Percentiles rank a stretch among this genome's conserved stretches.
Evolutionary conservation across 108 stramenopile genomes (phyloP).

Genomic region (Nitzschia inconspicua): DNA sequence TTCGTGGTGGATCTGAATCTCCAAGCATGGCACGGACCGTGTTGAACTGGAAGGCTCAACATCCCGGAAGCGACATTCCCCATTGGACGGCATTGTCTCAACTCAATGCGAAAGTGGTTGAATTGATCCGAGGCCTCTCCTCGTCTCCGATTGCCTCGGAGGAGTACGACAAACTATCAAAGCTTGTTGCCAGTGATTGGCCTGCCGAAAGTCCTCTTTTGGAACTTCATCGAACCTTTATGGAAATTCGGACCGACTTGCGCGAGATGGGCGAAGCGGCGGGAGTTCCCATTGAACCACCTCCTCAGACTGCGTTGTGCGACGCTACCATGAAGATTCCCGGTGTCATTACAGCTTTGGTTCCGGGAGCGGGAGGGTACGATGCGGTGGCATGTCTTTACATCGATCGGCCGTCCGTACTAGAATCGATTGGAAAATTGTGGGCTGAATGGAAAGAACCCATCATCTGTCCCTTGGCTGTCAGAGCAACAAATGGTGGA

Average conservation of each 20-base stretch:
- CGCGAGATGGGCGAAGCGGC: slow-evolving; percentile 81
- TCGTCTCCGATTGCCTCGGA: not conserved
- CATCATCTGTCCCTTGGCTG: slow-evolving; percentile 65
- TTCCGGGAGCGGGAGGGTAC: slow-evolving; percentile 95
- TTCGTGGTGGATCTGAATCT: slow-evolving; percentile 92
- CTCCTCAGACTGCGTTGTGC: slow-evolving; percentile 74
- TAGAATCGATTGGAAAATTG: slow-evolving; percentile 58
- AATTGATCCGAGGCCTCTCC: slow-evolving; percentile 39
- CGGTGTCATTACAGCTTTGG: slow-evolving; percentile 88
- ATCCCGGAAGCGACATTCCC: slow-evolving; percentile 40
- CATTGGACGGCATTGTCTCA: slow-evolving; percentile 72
- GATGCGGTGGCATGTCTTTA: slow-evolving; percentile 91
- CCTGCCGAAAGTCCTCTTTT: slow-evolving; percentile 18
- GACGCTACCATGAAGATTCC: slow-evolving; percentile 84
- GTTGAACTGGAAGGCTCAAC: slow-evolving; percentile 69
- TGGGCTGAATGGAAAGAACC: slow-evolving; percentile 50
- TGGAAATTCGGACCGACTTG: slow-evolving; percentile 56
- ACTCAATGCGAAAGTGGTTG: slow-evolving; percentile 56
- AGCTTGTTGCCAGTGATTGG: slow-evolving; percentile 45
- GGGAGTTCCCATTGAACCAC: slow-evolving; percentile 91
- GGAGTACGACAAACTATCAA: slow-evolving; percentile 26
- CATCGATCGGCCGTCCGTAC: slow-evolving; percentile 49
- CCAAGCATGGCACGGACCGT: slow-evolving; percentile 93
- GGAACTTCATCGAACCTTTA: slow-evolving; percentile 45
- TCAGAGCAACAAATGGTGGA: slow-evolving; percentile 51